phyloP scores from a whole-genome alignment of 2,329 filamentous ascomycete species.

The Trichoderma endophyticum region DNA sequence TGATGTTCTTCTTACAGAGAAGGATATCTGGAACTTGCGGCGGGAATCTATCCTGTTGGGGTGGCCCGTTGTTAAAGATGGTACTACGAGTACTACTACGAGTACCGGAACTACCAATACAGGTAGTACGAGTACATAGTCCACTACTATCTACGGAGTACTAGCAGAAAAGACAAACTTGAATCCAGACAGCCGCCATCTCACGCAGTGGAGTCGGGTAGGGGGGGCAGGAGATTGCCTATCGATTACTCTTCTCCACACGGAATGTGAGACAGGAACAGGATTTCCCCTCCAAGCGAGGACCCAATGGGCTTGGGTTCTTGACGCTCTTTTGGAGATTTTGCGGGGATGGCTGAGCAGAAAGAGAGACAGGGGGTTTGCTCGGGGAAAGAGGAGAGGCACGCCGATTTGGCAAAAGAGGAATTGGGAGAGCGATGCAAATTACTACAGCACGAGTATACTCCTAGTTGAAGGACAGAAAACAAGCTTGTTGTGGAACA shows the following conservation, averaged over 20 bases:
- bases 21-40: background rate
- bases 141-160: background rate
- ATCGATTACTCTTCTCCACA: slow-evolving; percentile 4
- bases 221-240: slow-evolving; percentile 9
- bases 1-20: background rate
- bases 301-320: background rate
- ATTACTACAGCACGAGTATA: background rate
- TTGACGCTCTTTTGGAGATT: background rate
- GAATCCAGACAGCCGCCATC: background rate
- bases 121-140: background rate
- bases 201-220: background rate
- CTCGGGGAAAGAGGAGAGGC: background rate
- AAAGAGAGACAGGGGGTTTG: background rate
- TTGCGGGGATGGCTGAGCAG: slow-evolving; percentile 10
- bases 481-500: background rate
- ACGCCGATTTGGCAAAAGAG: background rate
- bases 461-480: background rate
- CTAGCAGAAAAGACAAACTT: background rate
- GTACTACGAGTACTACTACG: background rate
- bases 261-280: background rate
- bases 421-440: background rate
- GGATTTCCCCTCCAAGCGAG: background rate
- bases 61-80: background rate
- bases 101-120: background rate
- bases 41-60: background rate